Conservation (phyloP, 2,329 filamentous ascomycete genomes). For the Paraconiothyrium sp. region DNA sequence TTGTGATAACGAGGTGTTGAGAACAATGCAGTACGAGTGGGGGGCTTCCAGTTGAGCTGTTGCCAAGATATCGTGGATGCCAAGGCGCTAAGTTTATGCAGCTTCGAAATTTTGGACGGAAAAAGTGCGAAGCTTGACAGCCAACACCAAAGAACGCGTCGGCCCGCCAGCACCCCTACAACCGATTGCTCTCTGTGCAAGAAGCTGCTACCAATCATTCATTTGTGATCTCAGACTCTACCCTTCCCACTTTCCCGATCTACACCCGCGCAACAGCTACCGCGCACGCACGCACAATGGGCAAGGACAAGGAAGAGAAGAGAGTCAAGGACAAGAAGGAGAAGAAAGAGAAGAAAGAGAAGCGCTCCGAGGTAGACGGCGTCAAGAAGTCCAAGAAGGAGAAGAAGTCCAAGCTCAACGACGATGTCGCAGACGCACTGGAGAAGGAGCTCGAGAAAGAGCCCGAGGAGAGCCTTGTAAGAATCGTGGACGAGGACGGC, state of each 20-base stretch:
- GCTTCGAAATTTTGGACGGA: conserved; percentile 19
- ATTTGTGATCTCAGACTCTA: not conserved
- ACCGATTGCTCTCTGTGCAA: not conserved
- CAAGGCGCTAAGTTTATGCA: conserved; percentile 16
- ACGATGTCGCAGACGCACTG: conserved; percentile 67
- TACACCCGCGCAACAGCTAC: not conserved
- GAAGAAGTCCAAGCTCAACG: conserved; percentile 72
- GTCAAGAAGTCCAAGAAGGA: conserved; percentile 65
- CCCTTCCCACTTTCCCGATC: not conserved
- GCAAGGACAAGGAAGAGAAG: conserved; percentile 51
- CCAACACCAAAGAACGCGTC: conserved; percentile 3
- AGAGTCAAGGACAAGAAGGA: conserved; percentile 64
- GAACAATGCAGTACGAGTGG: not conserved
- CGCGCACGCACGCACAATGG: conserved; percentile 36
- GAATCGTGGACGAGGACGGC: conserved; percentile 53
- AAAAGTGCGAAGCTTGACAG: conserved; percentile 15
- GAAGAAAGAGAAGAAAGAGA: conserved; percentile 72
- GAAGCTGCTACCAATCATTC: not conserved
- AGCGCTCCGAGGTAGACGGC: conserved; percentile 59
- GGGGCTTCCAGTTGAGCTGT: not conserved
- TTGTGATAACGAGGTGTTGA: not conserved
- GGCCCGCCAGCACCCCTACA: not conserved
- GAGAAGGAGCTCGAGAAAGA: conserved; percentile 67
- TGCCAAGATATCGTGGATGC: conserved; percentile 12
- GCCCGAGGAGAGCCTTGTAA: conserved; percentile 61